phyloP scores from a whole-genome alignment of 208 protist species.

The Trypanosoma melophagium region DNA sequence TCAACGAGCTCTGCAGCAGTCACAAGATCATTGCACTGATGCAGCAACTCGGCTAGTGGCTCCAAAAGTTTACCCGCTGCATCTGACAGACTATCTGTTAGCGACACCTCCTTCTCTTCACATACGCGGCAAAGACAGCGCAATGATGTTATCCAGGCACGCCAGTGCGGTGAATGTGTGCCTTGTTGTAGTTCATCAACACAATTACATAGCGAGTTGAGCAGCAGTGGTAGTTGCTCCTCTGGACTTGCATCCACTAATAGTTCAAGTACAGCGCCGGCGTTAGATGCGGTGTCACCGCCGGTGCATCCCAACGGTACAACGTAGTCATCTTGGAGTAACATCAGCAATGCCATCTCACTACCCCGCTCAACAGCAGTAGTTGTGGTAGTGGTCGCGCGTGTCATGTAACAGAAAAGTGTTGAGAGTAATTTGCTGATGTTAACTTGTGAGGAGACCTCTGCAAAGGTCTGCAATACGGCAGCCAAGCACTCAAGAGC shows the following conservation, averaged over 20 bases:
- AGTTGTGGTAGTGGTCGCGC: neutral
- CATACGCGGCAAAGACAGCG: slow-evolving; percentile 35
- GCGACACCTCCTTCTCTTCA: slow-evolving; percentile 28
- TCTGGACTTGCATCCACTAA: slow-evolving; percentile 43
- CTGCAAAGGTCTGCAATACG: slow-evolving; percentile 46
- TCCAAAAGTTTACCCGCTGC: slow-evolving; percentile 3
- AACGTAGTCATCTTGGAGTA: slow-evolving; percentile 54
- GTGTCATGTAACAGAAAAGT: slow-evolving; percentile 46
- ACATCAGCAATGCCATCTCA: slow-evolving; percentile 28
- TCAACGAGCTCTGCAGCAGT: slow-evolving; percentile 8
- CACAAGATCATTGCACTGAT: neutral
- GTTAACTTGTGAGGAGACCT: slow-evolving; percentile 28
- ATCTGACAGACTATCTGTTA: slow-evolving; percentile 22
- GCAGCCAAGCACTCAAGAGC: slow-evolving; percentile 45
- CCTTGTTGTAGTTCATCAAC: neutral
- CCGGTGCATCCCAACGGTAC: slow-evolving; percentile 61
- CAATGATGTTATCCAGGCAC: slow-evolving; percentile 22
- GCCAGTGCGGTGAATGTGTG: slow-evolving; percentile 4
- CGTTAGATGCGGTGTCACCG: slow-evolving; percentile 40
- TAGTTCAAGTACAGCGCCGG: slow-evolving; percentile 48
- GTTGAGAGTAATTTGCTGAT: slow-evolving; percentile 29
- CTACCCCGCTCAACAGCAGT: neutral
- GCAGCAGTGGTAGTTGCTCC: slow-evolving; percentile 11
- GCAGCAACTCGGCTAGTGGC: slow-evolving; percentile 5
- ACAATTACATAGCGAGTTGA: slow-evolving; percentile 12